Percentiles rank a stretch among this genome's conserved stretches.
Conservation (phyloP, 768 basidiomycete genomes). For the Suillus clintonianus region DNA sequence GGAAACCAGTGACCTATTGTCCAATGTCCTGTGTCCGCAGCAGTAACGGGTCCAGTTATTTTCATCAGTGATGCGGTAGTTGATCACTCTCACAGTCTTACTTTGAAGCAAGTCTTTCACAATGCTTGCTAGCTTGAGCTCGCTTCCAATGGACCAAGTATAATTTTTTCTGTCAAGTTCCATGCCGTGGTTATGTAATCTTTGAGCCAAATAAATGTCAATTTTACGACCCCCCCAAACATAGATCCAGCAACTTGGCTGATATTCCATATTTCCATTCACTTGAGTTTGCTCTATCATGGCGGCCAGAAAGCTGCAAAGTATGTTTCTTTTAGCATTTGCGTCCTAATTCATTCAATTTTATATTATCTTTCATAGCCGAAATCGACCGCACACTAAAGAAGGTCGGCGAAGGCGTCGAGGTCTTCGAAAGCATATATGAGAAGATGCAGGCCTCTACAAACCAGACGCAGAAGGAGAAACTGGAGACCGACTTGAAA, state of each 20-base stretch:
- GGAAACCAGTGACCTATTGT: constrained; percentile 2
- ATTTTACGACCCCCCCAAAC: constrained; percentile 5
- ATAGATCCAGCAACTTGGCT: constrained; percentile 1
- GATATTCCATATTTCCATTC: constrained; percentile 10
- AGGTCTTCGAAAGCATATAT: constrained; percentile 92
- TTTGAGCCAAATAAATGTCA: constrained; percentile 7
- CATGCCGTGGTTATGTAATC: constrained; percentile 25
- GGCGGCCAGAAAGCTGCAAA: constrained; percentile 91
- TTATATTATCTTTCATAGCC: constrained; percentile 49
- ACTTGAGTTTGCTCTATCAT: constrained; percentile 45
- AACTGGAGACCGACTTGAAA: constrained; percentile 92
- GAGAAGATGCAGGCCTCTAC: constrained; percentile 97
- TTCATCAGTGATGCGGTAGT: too few relatives aligned
- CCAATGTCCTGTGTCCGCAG: constrained; percentile 8
- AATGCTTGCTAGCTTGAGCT: too few relatives aligned
- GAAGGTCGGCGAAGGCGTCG: constrained; percentile 94
- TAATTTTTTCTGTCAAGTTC: not conserved
- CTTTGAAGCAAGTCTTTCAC: too few relatives aligned
- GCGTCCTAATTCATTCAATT: not conserved
- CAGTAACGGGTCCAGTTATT: too few relatives aligned
- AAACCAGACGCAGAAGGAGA: constrained; percentile 98
- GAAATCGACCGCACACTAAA: constrained; percentile 99
- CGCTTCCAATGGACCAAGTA: too few relatives aligned
- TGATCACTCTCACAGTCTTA: too few relatives aligned
- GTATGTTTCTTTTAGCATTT: constrained; percentile 39